Percentiles rank a stretch among this genome's conserved stretches.
phyloP scores from a whole-genome alignment of 139 green algal genomes.

The Chlorella ohadii region DNA sequence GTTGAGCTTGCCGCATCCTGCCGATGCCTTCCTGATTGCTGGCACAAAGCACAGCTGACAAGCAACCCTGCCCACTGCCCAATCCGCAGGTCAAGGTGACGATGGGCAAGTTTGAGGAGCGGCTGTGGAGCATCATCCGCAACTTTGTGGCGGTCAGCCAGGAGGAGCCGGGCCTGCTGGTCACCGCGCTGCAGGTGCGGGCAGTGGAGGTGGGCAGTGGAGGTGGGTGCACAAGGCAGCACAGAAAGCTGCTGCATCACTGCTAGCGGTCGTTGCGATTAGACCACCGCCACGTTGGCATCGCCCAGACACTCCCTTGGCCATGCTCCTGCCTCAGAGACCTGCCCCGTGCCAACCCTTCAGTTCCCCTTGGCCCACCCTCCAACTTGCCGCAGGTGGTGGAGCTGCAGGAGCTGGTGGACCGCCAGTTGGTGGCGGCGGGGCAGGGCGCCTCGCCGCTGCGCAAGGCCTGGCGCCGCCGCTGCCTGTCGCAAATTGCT shows the following conservation, averaged over 20 bases:
- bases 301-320: too few relatives aligned
- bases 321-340: not conserved
- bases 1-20: too few relatives aligned
- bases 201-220: too few relatives aligned
- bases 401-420: slow-evolving; percentile 82
- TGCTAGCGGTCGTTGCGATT: too few relatives aligned
- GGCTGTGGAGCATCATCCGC: slow-evolving; percentile 71
- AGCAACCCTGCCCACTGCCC: too few relatives aligned
- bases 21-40: too few relatives aligned
- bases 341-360: too few relatives aligned
- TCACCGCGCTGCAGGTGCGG: slow-evolving; percentile 68
- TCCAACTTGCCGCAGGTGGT: slow-evolving; percentile 54
- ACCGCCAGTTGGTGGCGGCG: slow-evolving; percentile 56
- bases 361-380: too few relatives aligned
- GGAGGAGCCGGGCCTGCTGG: slow-evolving; percentile 74
- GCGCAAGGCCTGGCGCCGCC: slow-evolving; percentile 57
- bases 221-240: too few relatives aligned
- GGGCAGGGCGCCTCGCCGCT: slow-evolving; percentile 29
- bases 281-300: too few relatives aligned
- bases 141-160: slow-evolving; percentile 63
- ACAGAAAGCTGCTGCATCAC: too few relatives aligned
- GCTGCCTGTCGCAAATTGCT: slow-evolving; percentile 58
- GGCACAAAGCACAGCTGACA: too few relatives aligned
- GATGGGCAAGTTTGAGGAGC: slow-evolving; percentile 74
- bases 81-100: slow-evolving; percentile 52